Evolutionary conservation across 306 rosid species (phyloP), one percentile per base, ranked within the genome.

Genomic region (Albizia julibrissin): DNA sequence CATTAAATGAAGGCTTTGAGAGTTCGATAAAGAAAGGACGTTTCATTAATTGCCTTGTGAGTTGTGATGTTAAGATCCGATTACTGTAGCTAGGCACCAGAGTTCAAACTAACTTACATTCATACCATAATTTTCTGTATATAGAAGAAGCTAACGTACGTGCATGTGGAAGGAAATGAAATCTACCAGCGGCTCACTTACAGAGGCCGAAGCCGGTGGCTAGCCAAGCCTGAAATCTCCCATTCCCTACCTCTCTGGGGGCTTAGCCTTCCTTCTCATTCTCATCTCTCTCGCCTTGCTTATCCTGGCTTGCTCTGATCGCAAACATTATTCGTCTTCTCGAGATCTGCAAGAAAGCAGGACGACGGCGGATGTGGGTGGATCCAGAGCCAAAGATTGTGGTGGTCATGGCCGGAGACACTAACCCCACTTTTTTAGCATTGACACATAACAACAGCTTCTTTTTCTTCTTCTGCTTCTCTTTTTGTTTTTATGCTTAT

Each of bases 341-440:
- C n/a, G n/a, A n/a, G n/a, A n/a, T n/a, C n/a, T n/a, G n/a, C n/a
- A n/a, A n/a, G n/a, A n/a, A n/a, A 3, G 2, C 31, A 29, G 2
- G 31, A 29, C 31, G 31, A 29, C 31, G 31, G 31, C 31, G 2
- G 31, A 29, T 29, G 31, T 29, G 31, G 31, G 31, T 15, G 39
- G 40, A 50, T 77, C 76, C 80, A 0, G 89, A 88, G 74, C 87
- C 92, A 4, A 84, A 87, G 78, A 80, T 91, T 47, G 91, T 91
- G 72, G 98, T 93, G 16, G 86, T 93, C 29, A 91, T 95, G 98
- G 90, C 98, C 1, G 98, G 98, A 67, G 97, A 91, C 39, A 80
- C 54, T 8, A 90, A 75, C 46, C 97, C 98, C 27, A 87, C 98
- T 7, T 86, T 80, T 86, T 86, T 95, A 85, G 98, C 98, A 46